phyloP scores from a whole-genome alignment of 352 stramenopile genomes.

The Ophiocytium majus region DNA sequence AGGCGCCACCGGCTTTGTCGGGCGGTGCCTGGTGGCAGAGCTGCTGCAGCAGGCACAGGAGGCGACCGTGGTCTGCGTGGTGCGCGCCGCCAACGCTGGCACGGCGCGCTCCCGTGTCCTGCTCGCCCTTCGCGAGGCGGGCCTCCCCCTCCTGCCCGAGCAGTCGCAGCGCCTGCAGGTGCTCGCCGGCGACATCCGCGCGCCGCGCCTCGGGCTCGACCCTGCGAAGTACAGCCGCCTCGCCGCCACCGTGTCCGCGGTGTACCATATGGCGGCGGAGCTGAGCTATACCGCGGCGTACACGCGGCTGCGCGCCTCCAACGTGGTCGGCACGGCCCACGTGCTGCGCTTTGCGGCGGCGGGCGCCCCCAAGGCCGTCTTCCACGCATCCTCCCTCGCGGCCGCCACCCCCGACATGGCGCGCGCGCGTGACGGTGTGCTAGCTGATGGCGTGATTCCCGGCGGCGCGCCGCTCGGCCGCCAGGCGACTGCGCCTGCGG shows the following conservation, averaged over 20 bases:
- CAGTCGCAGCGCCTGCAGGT: neutral
- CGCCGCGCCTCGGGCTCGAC: neutral
- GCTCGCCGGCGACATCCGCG: neutral
- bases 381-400: neutral
- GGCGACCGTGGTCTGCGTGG: neutral
- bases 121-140: neutral
- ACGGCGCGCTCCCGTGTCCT: neutral
- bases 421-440: neutral
- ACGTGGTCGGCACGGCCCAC: neutral
- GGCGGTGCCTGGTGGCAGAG: neutral
- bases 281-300: neutral
- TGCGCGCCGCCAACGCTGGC: neutral
- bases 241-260: neutral
- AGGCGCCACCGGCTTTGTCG: neutral
- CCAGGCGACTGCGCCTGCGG: too few relatives aligned
- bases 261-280: neutral
- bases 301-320: neutral
- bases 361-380: neutral
- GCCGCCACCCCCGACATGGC: neutral
- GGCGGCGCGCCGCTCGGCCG: too few relatives aligned
- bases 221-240: neutral
- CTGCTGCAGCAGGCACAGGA: neutral
- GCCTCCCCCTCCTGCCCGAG: neutral
- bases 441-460: too few relatives aligned
- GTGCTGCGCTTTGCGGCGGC: neutral